Evolutionary conservation across 805 yeast species (phyloP).

Genomic region (Kluyveromyces aestuarii): DNA sequence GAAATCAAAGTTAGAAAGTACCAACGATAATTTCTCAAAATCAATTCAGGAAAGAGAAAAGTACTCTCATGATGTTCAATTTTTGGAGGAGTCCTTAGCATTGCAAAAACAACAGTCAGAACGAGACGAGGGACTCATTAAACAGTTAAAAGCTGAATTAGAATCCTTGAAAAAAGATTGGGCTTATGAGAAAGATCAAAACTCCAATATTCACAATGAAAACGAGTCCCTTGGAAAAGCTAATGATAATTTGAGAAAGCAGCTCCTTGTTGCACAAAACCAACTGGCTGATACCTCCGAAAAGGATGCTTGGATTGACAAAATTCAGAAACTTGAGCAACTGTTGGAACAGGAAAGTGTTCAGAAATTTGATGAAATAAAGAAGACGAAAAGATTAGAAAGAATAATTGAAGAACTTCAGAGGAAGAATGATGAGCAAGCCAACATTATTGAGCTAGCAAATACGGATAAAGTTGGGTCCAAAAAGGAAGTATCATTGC

Average conservation of each 20-base stretch:
- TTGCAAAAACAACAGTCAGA: slow-evolving; percentile 25
- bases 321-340: slow-evolving; percentile 44
- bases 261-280: slow-evolving; percentile 38
- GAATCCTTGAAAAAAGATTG: slow-evolving; percentile 25
- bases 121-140: slow-evolving; percentile 30
- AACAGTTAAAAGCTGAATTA: slow-evolving; percentile 27
- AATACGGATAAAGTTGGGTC: slow-evolving; percentile 51
- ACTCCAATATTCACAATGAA: slow-evolving; percentile 53
- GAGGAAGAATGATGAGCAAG: slow-evolving; percentile 42
- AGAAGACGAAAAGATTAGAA: slow-evolving; percentile 40
- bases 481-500: slow-evolving; percentile 40
- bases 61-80: slow-evolving; percentile 12
- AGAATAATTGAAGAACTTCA: slow-evolving; percentile 47
- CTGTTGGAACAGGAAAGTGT: slow-evolving; percentile 40
- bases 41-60: slow-evolving; percentile 16
- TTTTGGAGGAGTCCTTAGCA: slow-evolving; percentile 23
- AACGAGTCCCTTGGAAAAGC: slow-evolving; percentile 52
- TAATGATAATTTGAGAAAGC: slow-evolving; percentile 38
- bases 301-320: slow-evolving; percentile 47
- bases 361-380: slow-evolving; percentile 43
- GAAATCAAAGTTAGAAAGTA: slow-evolving; percentile 32
- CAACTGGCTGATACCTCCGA: slow-evolving; percentile 43
- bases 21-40: slow-evolving; percentile 14
- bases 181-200: slow-evolving; percentile 41
- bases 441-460: slow-evolving; percentile 40